A percentile compares a stretch with the other conserved stretches of the same genome.
Conservation (phyloP, 108 stramenopile genomes). For the Conticribra weissflogii region DNA sequence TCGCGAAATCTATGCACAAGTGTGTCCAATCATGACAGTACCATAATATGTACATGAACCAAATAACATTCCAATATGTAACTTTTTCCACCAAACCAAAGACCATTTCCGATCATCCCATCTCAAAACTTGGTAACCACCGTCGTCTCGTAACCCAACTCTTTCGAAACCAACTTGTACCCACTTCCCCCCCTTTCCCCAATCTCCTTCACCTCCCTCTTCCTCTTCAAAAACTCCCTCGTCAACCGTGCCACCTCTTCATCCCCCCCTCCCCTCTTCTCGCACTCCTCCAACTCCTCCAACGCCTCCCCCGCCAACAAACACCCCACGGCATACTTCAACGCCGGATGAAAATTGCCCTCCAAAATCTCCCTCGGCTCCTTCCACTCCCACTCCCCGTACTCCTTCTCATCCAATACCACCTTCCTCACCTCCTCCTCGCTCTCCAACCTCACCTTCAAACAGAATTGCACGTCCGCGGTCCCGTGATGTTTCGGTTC, state of each 20-base stretch:
- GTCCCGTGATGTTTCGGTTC: constrained; percentile 50
- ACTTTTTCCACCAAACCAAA: too few species aligned
- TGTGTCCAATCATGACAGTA: too few species aligned
- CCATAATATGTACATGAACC: too few species aligned
- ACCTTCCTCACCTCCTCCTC: constrained; percentile 39
- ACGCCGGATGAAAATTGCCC: constrained; percentile 57
- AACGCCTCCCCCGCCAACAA: constrained; percentile 38
- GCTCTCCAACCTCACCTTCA: constrained; percentile 21
- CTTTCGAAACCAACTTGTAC: constrained; percentile 45
- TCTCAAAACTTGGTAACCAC: constrained; percentile 38
- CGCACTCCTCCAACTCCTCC: constrained; percentile 31
- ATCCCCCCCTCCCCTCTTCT: constrained; percentile 28
- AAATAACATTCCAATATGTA: too few species aligned
- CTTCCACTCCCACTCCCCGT: constrained; percentile 45
- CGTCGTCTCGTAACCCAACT: constrained; percentile 38
- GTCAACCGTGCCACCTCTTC: constrained; percentile 37
- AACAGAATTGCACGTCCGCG: constrained; percentile 49
- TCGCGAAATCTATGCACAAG: too few species aligned
- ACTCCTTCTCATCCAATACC: constrained; percentile 41
- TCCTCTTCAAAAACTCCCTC: constrained; percentile 47
- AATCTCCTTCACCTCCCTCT: constrained; percentile 29
- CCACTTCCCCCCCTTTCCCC: constrained; percentile 31
- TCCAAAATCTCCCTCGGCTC: constrained; percentile 30
- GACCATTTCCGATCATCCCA: neutral
- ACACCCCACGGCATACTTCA: constrained; percentile 47